Percentiles rank a stretch among this genome's conserved stretches.
These are phyloP conservation scores for Phytopythium sindhum DNA, from an alignment of 352 stramenopile species.

Conservation along the genomic window DNA sequence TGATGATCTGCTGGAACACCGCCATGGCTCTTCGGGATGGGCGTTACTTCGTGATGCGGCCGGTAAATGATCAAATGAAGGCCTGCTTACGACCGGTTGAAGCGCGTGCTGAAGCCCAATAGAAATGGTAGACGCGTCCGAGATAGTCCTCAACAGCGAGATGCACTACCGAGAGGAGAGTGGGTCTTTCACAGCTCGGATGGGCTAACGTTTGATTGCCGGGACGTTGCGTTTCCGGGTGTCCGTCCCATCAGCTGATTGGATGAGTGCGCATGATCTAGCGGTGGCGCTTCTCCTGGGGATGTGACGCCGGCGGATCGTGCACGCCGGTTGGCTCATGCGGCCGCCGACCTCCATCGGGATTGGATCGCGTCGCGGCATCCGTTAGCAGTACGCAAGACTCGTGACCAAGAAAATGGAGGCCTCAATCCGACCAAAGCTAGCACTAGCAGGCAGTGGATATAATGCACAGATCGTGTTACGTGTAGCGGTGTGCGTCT, in stretches of 20 bases:
- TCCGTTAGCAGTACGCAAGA: too few species aligned
- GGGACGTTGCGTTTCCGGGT: background rate
- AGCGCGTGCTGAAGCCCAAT: too few species aligned
- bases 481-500: background rate
- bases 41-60: background rate
- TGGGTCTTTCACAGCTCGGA: background rate
- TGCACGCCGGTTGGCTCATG: background rate
- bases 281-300: background rate
- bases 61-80: background rate
- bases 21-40: constrained; percentile 1
- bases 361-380: background rate
- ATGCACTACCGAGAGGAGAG: background rate
- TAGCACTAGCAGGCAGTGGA: background rate
- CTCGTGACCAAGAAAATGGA: too few species aligned
- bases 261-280: background rate
- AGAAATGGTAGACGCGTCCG: background rate
- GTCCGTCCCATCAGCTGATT: constrained; percentile 5
- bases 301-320: background rate
- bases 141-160: too few species aligned
- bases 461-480: background rate
- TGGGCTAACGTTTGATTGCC: background rate
- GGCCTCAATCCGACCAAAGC: too few species aligned
- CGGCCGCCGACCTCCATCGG: too few species aligned
- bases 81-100: background rate
- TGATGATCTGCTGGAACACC: constrained; percentile 4